Evolutionary conservation across 1,139 yeast species (phyloP).

Genomic region (Sugiyamaella japonica): DNA sequence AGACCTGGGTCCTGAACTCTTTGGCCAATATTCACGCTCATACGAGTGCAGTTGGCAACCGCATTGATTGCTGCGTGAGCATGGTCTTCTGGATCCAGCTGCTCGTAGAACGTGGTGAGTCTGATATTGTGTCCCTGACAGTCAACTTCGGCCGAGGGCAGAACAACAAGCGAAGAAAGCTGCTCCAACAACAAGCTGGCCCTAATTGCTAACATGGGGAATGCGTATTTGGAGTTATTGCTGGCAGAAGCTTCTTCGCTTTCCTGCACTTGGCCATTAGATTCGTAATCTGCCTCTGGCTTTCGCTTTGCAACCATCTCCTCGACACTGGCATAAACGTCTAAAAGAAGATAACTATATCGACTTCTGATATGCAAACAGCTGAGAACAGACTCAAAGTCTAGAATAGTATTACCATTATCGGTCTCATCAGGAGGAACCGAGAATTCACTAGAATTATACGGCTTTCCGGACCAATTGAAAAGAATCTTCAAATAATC

Average conservation of each 20-base stretch:
- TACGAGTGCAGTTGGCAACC: conserved; percentile 13
- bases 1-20: neutral
- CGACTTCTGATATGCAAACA: conserved; percentile 30
- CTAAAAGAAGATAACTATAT: conserved; percentile 27
- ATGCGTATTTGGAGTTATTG: neutral
- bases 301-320: conserved; percentile 4
- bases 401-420: conserved; percentile 18
- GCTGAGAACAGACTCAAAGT: conserved; percentile 27
- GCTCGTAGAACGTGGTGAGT: conserved; percentile 22
- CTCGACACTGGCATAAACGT: conserved; percentile 21
- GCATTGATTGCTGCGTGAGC: conserved; percentile 16
- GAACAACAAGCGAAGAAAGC: conserved; percentile 15
- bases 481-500: conserved; percentile 37
- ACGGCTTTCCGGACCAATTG: conserved; percentile 25
- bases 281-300: neutral
- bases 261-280: neutral
- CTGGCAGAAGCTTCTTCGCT: neutral
- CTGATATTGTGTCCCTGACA: conserved; percentile 22
- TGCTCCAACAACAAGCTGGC: conserved; percentile 18
- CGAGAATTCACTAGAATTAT: conserved; percentile 1
- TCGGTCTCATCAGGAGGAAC: conserved; percentile 3
- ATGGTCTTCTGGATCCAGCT: conserved; percentile 16
- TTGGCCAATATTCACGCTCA: conserved; percentile 4
- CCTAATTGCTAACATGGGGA: conserved; percentile 21
- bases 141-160: conserved; percentile 20